A percentile compares a stretch with the other conserved stretches of the same genome.
phyloP scores from a whole-genome alignment of 768 basidiomycete genomes.

The Lentinula edodes region DNA sequence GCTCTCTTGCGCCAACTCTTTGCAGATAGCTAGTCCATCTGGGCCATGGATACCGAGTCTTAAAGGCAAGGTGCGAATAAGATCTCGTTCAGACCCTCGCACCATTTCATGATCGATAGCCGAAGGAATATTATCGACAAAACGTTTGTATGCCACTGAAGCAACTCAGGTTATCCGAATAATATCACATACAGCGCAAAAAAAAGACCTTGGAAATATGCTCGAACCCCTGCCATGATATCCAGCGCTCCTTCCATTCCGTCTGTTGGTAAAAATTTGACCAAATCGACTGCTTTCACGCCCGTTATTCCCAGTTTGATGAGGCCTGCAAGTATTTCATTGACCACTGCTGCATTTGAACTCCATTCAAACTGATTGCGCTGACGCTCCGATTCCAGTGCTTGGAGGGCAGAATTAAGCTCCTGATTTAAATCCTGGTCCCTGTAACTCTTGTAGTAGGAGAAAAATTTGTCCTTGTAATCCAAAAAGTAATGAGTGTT shows the following conservation, averaged over 20 bases:
- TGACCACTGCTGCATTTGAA: background rate
- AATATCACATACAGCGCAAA: background rate
- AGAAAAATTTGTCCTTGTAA: slow-evolving; percentile 44
- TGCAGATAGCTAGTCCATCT: slow-evolving; percentile 41
- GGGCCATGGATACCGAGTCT: slow-evolving; percentile 49
- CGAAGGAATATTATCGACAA: slow-evolving; percentile 50
- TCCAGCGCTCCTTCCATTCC: slow-evolving; percentile 47
- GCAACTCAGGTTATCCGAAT: background rate
- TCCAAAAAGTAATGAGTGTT: slow-evolving; percentile 47
- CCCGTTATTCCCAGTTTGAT: slow-evolving; percentile 32
- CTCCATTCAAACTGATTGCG: background rate
- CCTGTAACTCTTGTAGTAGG: slow-evolving; percentile 40
- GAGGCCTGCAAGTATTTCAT: slow-evolving; percentile 18
- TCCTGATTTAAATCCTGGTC: slow-evolving; percentile 22
- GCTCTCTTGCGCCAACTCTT: slow-evolving; percentile 47
- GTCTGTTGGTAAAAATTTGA: slow-evolving; percentile 46
- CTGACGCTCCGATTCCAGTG: background rate
- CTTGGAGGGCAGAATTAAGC: slow-evolving; percentile 19
- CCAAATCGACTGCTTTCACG: slow-evolving; percentile 35
- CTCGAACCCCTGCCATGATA: slow-evolving; percentile 70
- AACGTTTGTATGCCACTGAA: slow-evolving; percentile 55
- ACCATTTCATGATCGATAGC: slow-evolving; percentile 54
- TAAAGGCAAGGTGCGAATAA: slow-evolving; percentile 38
- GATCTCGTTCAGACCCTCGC: slow-evolving; percentile 39
- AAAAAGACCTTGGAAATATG: slow-evolving; percentile 67